phyloP scores from a whole-genome alignment of 768 basidiomycete genomes.

The Phaeolepiota aurea region DNA sequence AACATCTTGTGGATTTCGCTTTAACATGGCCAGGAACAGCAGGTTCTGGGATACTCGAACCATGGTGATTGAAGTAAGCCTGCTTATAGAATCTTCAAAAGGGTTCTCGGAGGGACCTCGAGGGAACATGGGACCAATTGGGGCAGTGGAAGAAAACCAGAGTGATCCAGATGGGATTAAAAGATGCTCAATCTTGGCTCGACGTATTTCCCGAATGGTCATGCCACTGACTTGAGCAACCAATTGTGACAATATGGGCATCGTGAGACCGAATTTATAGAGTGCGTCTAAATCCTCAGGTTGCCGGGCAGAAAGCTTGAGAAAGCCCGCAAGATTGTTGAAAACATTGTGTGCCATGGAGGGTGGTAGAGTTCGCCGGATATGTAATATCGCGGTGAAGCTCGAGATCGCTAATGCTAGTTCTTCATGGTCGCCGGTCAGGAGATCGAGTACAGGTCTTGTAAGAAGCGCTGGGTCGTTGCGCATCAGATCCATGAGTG shows the following conservation, averaged over 20 bases:
- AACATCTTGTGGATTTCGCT: conserved; percentile 60
- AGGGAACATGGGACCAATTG: conserved; percentile 56
- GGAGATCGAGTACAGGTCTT: conserved; percentile 51
- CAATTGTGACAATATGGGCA: conserved; percentile 53
- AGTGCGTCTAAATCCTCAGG: conserved; percentile 34
- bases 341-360: conserved; percentile 58
- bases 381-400: conserved; percentile 50
- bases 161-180: conserved; percentile 63
- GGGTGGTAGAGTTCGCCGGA: conserved; percentile 50
- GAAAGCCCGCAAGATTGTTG: conserved; percentile 61
- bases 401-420: conserved; percentile 38
- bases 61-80: conserved; percentile 47
- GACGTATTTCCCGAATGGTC: conserved; percentile 62
- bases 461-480: conserved; percentile 66
- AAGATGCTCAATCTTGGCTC: conserved; percentile 62
- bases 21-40: conserved; percentile 55
- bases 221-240: conserved; percentile 62
- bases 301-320: conserved; percentile 45
- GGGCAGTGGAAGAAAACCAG: conserved; percentile 57
- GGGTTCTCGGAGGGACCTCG: conserved; percentile 25
- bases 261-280: conserved; percentile 40
- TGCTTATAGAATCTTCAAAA: conserved; percentile 27
- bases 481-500: conserved; percentile 59
- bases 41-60: conserved; percentile 67
- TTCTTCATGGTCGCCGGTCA: conserved; percentile 43